phyloP scores from a whole-genome alignment of 192 early-diverging fungal species.

The Nowakowskiella sp. region DNA sequence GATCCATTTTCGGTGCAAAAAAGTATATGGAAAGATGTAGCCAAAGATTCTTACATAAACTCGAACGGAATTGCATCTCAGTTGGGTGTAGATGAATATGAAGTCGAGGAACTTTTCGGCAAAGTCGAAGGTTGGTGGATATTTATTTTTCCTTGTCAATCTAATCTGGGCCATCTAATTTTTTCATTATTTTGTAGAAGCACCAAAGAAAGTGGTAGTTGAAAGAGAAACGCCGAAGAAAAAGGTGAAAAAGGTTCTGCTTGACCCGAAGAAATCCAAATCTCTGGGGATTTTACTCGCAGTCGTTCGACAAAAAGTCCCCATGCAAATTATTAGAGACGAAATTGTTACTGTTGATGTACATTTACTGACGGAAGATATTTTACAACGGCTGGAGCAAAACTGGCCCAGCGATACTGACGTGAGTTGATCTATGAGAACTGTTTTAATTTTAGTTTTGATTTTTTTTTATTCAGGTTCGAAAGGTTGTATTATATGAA shows the following conservation, averaged over 20 bases:
- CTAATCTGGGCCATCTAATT: neutral
- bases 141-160: neutral
- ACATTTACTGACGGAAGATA: conserved; percentile 25
- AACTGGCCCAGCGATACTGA: conserved; percentile 32
- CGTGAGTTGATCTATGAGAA: neutral
- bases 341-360: conserved; percentile 33
- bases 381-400: conserved; percentile 19
- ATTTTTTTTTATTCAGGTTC: neutral
- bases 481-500: conserved; percentile 23
- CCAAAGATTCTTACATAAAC: conserved; percentile 23
- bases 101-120: conserved; percentile 27
- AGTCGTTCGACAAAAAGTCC: neutral
- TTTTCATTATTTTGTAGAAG: no score
- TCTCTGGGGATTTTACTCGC: neutral
- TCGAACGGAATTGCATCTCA: neutral
- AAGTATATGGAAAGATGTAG: conserved; percentile 34
- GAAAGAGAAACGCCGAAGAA: neutral
- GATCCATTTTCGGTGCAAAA: conserved; percentile 12
- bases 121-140: conserved; percentile 4
- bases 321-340: conserved; percentile 15
- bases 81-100: conserved; percentile 22
- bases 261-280: neutral
- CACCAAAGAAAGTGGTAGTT: neutral
- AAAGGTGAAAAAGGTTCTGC: neutral
- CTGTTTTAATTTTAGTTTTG: neutral